Base-by-base conservation (phyloP, 2,329 filamentous ascomycete species). In the Diplodia mutila region DNA sequence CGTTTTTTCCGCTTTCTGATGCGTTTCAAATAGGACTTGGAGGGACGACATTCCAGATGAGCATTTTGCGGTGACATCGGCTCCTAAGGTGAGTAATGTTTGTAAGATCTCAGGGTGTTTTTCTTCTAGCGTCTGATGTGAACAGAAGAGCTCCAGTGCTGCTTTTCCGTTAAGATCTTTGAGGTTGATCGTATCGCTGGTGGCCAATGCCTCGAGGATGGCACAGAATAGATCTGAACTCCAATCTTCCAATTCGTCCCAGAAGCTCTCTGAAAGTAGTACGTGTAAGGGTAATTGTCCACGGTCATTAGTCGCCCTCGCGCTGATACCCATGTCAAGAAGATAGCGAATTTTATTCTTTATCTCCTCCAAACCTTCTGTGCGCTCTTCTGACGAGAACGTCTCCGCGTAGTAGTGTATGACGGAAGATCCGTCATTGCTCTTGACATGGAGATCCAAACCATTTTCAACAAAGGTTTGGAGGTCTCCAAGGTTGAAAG, bases 321-420 rank as follows among this genome's bases (percentile, higher is more conserved):
- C 21, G 3, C 21, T 25, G 5, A 51, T n/a, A 1, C 21, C 11
- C 21, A 4, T 7, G n/a, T 12, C 3, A 0, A 18, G 2, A 12
- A 51, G 14, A 0, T 4, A 27, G 0, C 5, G 1, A 16, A 51
- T 37, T 1, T 55, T 55, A 3, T 3, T 0, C 16, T 11, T 12
- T 1, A 55, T 4, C 0, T 55, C 2, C 2, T 14, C 1, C 2
- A 11, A 3, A 9, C 2, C 9, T 1, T 32, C 29, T 32, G 1
- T 32, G 29, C 29, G 9, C 7, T 1, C 29, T 9, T 32, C 2
- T 32, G 29, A 0, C 29, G 1, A 14, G 2, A 32, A 18, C 1
- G 2, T n/a, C 14, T 4, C 4, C 4, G 3, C 27, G 1, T 21
- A 18, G 2, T n/a, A 32, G 18, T 55, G 48, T 0, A 51, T 1